Percentiles rank a stretch among this genome's conserved stretches.
Evolutionary conservation across 2,329 filamentous ascomycete genomes (phyloP).

Genomic region (Fusarium sp.): DNA sequence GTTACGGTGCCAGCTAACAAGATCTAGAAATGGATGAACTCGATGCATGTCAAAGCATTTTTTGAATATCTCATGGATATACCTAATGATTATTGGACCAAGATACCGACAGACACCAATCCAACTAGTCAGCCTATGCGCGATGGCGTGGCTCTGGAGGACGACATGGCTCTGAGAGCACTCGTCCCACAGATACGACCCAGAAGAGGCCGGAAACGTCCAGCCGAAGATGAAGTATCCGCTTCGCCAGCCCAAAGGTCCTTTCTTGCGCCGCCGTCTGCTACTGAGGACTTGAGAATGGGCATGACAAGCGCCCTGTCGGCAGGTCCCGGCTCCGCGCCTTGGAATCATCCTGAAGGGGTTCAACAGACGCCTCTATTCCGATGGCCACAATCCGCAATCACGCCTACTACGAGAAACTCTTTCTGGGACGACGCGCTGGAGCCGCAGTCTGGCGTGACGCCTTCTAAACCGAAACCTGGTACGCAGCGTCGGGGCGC

Average conservation of each 20-base stretch:
- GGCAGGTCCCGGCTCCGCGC: constrained; percentile 53
- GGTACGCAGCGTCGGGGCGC: constrained; percentile 74
- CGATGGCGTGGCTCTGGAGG: constrained; percentile 86
- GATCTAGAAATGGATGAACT: constrained; percentile 91
- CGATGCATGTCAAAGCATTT: constrained; percentile 94
- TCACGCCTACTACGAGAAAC: constrained; percentile 71
- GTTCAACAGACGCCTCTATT: constrained; percentile 70
- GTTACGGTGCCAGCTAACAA: constrained; percentile 3
- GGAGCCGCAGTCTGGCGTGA: constrained; percentile 81
- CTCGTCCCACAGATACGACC: constrained; percentile 81
- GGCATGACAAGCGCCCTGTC: constrained; percentile 60
- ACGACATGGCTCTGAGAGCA: constrained; percentile 88
- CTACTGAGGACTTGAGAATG: constrained; percentile 53
- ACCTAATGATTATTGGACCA: constrained; percentile 81
- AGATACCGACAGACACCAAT: constrained; percentile 74
- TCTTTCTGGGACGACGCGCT: constrained; percentile 65
- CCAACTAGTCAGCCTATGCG: constrained; percentile 74
- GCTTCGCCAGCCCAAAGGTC: constrained; percentile 69
- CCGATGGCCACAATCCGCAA: constrained; percentile 82
- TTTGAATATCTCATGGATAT: constrained; percentile 90
- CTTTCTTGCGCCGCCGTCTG: constrained; percentile 66
- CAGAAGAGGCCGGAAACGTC: constrained; percentile 71
- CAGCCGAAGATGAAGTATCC: constrained; percentile 68
- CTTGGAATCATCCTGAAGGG: constrained; percentile 46
- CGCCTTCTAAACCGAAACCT: constrained; percentile 68